These are phyloP conservation scores for Sporobolomyces pararoseus DNA, from an alignment of 768 basidiomycete genomes.

Conservation along the genomic window DNA sequence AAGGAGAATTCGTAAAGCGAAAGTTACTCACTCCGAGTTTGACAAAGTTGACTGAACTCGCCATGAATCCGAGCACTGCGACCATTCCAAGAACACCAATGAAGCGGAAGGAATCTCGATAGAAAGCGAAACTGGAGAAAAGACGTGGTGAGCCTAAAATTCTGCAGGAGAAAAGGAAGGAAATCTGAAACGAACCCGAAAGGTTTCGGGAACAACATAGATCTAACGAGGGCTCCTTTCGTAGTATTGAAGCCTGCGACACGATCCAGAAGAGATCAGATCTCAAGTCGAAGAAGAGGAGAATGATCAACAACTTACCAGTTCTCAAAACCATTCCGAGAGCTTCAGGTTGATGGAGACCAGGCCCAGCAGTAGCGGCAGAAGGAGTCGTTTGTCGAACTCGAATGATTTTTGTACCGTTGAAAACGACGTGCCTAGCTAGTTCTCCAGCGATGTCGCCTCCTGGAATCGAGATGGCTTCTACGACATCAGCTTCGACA, in stretches of 20 bases:
- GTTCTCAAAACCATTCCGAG: slow-evolving; percentile 66
- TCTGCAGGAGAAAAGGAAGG: too few relatives aligned
- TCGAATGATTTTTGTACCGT: slow-evolving; percentile 85
- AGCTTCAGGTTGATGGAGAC: slow-evolving; percentile 33
- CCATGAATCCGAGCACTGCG: slow-evolving; percentile 83
- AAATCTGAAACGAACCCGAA: slow-evolving; percentile 57
- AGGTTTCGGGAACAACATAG: slow-evolving; percentile 97
- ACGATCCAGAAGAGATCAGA: background rate
- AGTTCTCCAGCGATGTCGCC: slow-evolving; percentile 61
- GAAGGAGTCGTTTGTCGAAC: slow-evolving; percentile 53
- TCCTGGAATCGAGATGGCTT: slow-evolving; percentile 52
- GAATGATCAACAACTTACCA: slow-evolving; percentile 54
- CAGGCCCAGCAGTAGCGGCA: background rate
- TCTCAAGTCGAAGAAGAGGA: too few relatives aligned
- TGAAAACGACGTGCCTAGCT: slow-evolving; percentile 78
- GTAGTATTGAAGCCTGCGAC: slow-evolving; percentile 81
- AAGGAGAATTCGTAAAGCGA: slow-evolving; percentile 47
- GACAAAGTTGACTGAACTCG: slow-evolving; percentile 86
- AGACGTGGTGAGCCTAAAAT: background rate
- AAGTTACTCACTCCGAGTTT: slow-evolving; percentile 73
- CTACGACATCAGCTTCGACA: slow-evolving; percentile 71
- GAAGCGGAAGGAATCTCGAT: slow-evolving; percentile 68
- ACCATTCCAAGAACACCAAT: slow-evolving; percentile 88
- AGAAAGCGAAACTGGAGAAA: slow-evolving; percentile 74
- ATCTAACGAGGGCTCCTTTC: slow-evolving; percentile 89